Evolutionary conservation across 176 grass and related monocot genomes (phyloP).

Genomic region (Zea luxurians): DNA sequence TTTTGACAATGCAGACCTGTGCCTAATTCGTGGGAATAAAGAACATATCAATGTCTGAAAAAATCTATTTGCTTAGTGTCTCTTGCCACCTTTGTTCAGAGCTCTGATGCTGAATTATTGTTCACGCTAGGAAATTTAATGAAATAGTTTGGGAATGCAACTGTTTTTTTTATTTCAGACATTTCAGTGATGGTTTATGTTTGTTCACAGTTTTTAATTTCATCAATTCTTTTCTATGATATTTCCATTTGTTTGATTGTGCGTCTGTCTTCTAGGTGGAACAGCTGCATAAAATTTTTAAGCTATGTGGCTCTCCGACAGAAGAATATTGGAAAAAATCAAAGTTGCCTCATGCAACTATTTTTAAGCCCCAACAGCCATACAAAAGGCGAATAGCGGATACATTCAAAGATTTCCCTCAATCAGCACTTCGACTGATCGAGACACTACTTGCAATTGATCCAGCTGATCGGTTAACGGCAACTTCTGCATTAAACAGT

Average conservation of each 20-base stretch:
- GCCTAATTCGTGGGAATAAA: neutral
- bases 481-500: constrained; percentile 64
- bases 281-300: constrained; percentile 94
- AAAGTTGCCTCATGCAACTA: constrained; percentile 84
- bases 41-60: constrained; percentile 21
- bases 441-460: constrained; percentile 78
- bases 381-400: constrained; percentile 73
- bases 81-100: neutral
- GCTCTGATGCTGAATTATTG: constrained; percentile 10
- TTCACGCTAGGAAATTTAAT: neutral
- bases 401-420: constrained; percentile 87
- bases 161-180: neutral
- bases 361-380: constrained; percentile 85
- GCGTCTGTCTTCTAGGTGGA: constrained; percentile 61
- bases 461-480: constrained; percentile 73
- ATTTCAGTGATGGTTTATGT: neutral
- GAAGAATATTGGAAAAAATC: constrained; percentile 97
- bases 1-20: neutral
- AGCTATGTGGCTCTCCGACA: constrained; percentile 76
- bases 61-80: neutral
- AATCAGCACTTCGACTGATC: constrained; percentile 73
- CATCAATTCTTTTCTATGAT: neutral
- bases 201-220: neutral
- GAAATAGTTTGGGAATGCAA: neutral
- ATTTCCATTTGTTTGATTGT: constrained; percentile 21